These are phyloP conservation scores for Fusarium illudens DNA, from an alignment of 2,329 filamentous ascomycete genomes.

Conservation along the genomic window DNA sequence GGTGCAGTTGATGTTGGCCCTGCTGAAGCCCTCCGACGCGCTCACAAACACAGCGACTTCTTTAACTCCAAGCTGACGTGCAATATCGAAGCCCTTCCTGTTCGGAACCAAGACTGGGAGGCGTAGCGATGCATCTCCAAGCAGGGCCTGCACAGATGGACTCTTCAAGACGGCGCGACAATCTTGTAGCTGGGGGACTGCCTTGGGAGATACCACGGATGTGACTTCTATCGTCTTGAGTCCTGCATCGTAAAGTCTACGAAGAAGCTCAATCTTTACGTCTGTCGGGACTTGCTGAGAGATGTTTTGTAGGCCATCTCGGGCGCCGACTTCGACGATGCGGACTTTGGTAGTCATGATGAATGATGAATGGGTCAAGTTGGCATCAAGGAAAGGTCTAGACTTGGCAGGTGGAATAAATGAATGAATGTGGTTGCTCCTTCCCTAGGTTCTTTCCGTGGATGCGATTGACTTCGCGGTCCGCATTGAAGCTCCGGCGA, in stretches of 20 bases:
- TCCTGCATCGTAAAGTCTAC: constrained; percentile 53
- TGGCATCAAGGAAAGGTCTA: background rate
- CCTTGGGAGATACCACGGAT: background rate
- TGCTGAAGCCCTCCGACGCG: constrained; percentile 66
- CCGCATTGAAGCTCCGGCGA: background rate
- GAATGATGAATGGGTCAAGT: background rate
- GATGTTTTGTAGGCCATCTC: constrained; percentile 76
- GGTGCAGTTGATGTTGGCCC: constrained; percentile 67
- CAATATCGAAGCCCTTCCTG: constrained; percentile 51
- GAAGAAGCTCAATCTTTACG: constrained; percentile 71
- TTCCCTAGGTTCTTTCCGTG: background rate
- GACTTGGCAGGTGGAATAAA: background rate
- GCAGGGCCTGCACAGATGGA: background rate
- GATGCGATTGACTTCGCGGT: background rate
- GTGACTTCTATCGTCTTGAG: background rate
- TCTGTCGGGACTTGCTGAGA: constrained; percentile 64
- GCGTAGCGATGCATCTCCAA: background rate
- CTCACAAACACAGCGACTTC: constrained; percentile 63
- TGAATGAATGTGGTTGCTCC: background rate
- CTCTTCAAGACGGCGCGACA: background rate
- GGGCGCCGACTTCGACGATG: constrained; percentile 70
- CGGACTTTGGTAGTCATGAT: constrained; percentile 2
- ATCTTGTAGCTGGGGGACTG: background rate
- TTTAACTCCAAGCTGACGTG: constrained; percentile 23
- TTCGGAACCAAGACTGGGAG: background rate